Evolutionary conservation across 441 rosid species (phyloP).

Genomic region (Manihot esculenta): DNA sequence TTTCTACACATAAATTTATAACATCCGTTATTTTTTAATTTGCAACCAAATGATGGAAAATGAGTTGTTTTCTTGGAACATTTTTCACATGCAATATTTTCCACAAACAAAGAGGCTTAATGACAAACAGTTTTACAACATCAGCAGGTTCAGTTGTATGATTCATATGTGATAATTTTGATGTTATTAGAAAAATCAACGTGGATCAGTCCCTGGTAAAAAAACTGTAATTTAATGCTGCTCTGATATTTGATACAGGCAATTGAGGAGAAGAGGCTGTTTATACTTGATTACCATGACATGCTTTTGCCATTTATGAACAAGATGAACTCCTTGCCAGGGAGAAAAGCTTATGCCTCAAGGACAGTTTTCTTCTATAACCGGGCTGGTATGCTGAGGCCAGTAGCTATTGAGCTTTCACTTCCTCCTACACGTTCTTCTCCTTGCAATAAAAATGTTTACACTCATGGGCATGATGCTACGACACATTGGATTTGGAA

Average conservation of each 20-base stretch:
- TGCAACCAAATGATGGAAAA: too few relatives aligned
- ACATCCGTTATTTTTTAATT: too few relatives aligned
- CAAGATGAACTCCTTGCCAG: constrained; percentile 59
- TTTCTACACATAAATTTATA: too few relatives aligned
- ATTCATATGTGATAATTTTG: not conserved
- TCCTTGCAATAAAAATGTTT: constrained; percentile 52
- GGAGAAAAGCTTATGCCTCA: constrained; percentile 67
- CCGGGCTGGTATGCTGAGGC: constrained; percentile 47
- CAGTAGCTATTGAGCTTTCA: constrained; percentile 84
- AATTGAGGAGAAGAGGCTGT: constrained; percentile 77
- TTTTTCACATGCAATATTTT: too few relatives aligned
- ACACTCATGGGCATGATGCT: constrained; percentile 78
- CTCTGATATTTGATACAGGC: constrained; percentile 50
- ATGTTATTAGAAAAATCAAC: not conserved
- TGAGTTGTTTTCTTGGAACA: too few relatives aligned
- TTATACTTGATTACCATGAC: constrained; percentile 84
- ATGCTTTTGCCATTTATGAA: constrained; percentile 72
- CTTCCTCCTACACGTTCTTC: constrained; percentile 60
- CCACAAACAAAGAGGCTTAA: too few relatives aligned
- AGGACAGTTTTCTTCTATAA: constrained; percentile 66
- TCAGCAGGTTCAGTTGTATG: not conserved
- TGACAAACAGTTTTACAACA: not conserved
- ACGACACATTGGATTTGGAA: constrained; percentile 94
- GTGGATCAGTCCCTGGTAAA: not conserved
- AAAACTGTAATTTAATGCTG: constrained; percentile 4